Conservation (phyloP, 148 eudicot species). For the Cornus kousa region DNA sequence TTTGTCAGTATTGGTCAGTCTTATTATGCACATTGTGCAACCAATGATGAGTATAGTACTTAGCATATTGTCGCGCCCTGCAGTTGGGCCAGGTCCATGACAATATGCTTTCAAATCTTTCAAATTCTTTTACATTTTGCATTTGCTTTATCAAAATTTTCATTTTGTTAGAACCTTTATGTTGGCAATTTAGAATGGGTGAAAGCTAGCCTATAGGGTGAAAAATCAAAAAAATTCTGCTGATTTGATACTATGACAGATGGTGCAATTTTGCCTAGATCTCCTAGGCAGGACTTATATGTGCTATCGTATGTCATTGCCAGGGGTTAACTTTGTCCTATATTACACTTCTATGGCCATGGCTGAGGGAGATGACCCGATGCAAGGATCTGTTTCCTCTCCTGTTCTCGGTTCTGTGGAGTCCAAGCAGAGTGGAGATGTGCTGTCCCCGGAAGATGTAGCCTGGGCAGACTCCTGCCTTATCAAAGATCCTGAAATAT, state of each 20-base stretch:
- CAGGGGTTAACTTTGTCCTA: not conserved
- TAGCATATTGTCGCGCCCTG: too few species aligned
- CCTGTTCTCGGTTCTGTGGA: constrained; percentile 14
- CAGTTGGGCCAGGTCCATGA: too few species aligned
- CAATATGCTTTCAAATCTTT: not conserved
- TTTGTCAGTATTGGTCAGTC: too few species aligned
- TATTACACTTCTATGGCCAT: constrained; percentile 12
- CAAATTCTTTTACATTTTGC: not conserved
- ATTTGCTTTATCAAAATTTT: not conserved
- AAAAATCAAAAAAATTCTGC: not conserved
- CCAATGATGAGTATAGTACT: not conserved
- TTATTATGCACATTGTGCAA: not conserved
- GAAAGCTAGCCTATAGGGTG: not conserved
- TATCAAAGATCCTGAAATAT: constrained; percentile 29
- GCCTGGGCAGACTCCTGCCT: constrained; percentile 82
- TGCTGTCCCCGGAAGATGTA: constrained; percentile 50
- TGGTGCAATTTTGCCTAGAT: not conserved
- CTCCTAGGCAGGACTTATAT: not conserved
- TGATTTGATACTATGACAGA: not conserved
- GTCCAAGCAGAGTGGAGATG: constrained; percentile 19
- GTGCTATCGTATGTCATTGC: not conserved
- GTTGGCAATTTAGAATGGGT: not conserved
- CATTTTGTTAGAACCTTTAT: not conserved
- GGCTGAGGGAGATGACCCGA: constrained; percentile 32
- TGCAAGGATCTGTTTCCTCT: constrained; percentile 22